phyloP scores from a whole-genome alignment of 345 rosid species.

The Citrus reticulata region DNA sequence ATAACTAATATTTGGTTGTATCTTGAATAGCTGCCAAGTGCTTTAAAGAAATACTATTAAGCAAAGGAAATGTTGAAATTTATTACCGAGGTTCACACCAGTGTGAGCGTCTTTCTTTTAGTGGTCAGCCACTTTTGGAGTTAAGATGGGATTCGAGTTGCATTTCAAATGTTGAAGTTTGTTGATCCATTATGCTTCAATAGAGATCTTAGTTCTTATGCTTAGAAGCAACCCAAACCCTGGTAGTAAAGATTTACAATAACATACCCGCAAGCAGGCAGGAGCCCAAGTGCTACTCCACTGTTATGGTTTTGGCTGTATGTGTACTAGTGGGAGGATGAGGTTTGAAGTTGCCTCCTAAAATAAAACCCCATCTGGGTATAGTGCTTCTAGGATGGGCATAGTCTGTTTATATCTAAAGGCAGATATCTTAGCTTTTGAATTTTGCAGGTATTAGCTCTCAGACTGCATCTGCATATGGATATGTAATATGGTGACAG shows the following conservation, averaged over 20 bases:
- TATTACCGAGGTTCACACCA: background rate
- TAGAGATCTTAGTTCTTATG: background rate
- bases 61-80: background rate
- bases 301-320: background rate
- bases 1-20: background rate
- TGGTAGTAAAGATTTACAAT: background rate
- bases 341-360: background rate
- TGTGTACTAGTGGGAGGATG: background rate
- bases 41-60: background rate
- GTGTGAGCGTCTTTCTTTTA: background rate
- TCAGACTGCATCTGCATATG: background rate
- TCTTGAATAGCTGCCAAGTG: background rate
- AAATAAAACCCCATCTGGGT: background rate
- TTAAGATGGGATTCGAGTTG: background rate
- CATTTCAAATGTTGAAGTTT: background rate
- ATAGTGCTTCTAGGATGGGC: background rate
- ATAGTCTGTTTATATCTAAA: background rate
- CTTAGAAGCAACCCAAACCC: background rate
- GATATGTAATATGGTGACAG: background rate
- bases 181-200: background rate
- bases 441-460: background rate
- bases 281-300: background rate
- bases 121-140: background rate
- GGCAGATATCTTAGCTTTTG: background rate
- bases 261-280: no score